Percentiles rank a stretch among this genome's conserved stretches.
phyloP scores from a whole-genome alignment of 2,329 filamentous ascomycete species.

The Xylaria arbuscula region DNA sequence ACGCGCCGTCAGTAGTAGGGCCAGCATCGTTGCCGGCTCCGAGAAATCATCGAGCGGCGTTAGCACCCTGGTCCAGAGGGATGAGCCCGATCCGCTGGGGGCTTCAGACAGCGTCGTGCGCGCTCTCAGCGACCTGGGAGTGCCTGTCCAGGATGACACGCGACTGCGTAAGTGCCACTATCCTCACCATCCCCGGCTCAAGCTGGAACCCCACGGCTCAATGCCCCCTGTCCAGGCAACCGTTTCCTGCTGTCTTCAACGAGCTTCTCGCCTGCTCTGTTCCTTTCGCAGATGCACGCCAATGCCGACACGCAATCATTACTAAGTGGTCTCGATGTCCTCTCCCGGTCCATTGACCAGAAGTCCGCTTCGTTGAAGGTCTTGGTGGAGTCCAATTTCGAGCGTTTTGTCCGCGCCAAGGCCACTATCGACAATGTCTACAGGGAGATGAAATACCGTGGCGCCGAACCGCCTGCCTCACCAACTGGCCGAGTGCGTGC shows the following conservation, averaged over 20 bases:
- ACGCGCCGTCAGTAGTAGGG: constrained; percentile 75
- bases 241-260: constrained; percentile 96
- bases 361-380: constrained; percentile 97
- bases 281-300: constrained; percentile 91
- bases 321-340: constrained; percentile 82
- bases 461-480: constrained; percentile 62
- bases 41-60: constrained; percentile 73
- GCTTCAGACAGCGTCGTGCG: constrained; percentile 86
- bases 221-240: constrained; percentile 68
- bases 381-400: constrained; percentile 96
- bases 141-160: constrained; percentile 86
- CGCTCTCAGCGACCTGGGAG: constrained; percentile 78
- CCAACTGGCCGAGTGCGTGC: constrained; percentile 52
- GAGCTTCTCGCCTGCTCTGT: constrained; percentile 90
- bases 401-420: constrained; percentile 96
- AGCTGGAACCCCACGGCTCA: constrained; percentile 36
- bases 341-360: constrained; percentile 94
- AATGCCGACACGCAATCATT: constrained; percentile 85
- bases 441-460: constrained; percentile 90
- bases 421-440: constrained; percentile 99
- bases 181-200: constrained; percentile 16
- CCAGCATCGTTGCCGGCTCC: constrained; percentile 73
- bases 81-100: constrained; percentile 94
- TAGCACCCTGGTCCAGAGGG: constrained; percentile 84
- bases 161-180: constrained; percentile 70